Conservation (phyloP, 495 filamentous ascomycete species). For the Penicillium tannophilum region DNA sequence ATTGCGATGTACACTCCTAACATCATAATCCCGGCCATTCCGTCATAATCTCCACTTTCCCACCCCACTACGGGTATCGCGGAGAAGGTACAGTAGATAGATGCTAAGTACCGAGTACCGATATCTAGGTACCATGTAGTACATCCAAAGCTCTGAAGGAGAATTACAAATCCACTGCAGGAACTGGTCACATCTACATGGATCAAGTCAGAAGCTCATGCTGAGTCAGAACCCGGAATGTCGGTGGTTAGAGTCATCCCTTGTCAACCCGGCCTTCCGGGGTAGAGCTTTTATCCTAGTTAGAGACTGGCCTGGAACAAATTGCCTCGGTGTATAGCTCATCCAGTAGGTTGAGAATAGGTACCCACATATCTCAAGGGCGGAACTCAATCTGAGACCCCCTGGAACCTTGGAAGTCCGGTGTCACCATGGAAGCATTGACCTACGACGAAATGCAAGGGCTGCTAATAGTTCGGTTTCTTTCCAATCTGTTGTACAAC, state of each 20-base stretch:
- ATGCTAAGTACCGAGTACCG: not conserved
- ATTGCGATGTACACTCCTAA: too few relatives aligned
- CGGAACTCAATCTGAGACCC: not conserved
- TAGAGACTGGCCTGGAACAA: not conserved
- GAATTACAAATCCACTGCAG: not conserved
- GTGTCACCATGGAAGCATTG: conserved; percentile 5
- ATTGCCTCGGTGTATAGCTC: not conserved
- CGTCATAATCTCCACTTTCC: not conserved
- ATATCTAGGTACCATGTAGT: not conserved
- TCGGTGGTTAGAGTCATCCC: not conserved
- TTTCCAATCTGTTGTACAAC: not conserved
- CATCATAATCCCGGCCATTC: conserved; percentile 1
- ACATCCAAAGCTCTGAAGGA: not conserved
- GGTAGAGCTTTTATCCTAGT: not conserved
- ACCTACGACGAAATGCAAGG: conserved; percentile 2
- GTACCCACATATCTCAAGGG: not conserved
- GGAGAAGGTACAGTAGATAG: not conserved
- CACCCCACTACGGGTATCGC: conserved; percentile 4
- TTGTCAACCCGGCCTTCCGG: not conserved
- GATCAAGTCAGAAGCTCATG: not conserved
- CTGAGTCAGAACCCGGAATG: conserved; percentile 4
- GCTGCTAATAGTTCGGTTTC: not conserved
- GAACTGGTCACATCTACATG: not conserved
- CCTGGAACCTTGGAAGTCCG: not conserved
- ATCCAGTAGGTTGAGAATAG: not conserved